Base-by-base conservation (phyloP, 257 asterid genomes). In the Solanum appendiculatum region DNA sequence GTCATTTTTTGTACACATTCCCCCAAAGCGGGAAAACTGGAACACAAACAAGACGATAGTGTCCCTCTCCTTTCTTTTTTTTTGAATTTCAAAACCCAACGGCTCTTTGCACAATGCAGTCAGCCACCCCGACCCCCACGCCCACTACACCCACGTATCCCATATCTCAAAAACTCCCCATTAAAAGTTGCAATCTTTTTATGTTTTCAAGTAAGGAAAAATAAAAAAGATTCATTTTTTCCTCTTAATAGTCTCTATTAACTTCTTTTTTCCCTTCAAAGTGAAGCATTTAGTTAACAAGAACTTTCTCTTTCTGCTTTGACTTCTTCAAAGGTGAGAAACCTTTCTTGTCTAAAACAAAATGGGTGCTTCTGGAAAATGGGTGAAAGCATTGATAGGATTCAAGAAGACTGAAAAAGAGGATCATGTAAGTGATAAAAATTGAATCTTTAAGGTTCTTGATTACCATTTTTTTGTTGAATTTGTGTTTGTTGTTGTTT, bases 281-380 rank as follows among this genome's bases (percentile, higher is more conserved):
- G 29, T 27, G 68, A 80, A 46, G 85, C 84, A 78, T 78, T 78
- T 25, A 44, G 60, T 78, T 46, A 80, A 46, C 66, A 44, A 27
- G 18, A 86, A 42, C 42, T 85, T 85, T 33, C 84, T 46, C 64
- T n/a, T 46, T 70, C 80, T 39, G 33, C 68, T 72, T 85, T 44
- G 75, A 36, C 88, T 86, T 86, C 78, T 37, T 21, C 60, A 46
- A 73, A 75, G 72, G 77, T 86, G 84, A 86, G 84, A 86, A 75
- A 36, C 34, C 88, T 86, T 33, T 75, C 40, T 80, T 44, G 64
- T 44, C 64, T 27, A 27, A 44, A 78, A 81, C 69, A 86, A 46
- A 90, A 96, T 95, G 99, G 97, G 98, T 86, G 93, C 95, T 92
- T 95, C 98, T 10, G 98, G 96, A 73, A 96, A 93, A 89, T 96